Evolutionary conservation across 2,329 filamentous ascomycete genomes (phyloP).

Genomic region (Orbilia brochopaga): DNA sequence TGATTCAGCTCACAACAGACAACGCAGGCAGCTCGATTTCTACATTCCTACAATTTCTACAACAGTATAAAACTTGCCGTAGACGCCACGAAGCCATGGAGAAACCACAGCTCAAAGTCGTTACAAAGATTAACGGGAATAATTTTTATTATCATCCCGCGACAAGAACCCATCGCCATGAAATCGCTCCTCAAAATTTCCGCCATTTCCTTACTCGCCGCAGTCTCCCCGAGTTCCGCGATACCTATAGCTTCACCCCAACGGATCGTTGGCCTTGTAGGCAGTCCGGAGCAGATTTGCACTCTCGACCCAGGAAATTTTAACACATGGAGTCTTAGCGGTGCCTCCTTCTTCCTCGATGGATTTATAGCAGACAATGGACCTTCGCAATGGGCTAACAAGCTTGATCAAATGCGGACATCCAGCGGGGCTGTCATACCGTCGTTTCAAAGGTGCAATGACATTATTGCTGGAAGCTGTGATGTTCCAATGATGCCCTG

Average conservation of each 20-base stretch:
- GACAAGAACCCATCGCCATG: too few relatives aligned
- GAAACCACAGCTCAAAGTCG: too few relatives aligned
- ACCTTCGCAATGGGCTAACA: constrained; percentile 1
- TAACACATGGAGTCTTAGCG: constrained; percentile 6
- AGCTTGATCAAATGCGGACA: constrained; percentile 3
- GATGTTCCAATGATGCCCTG: background rate
- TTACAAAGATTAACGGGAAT: too few relatives aligned
- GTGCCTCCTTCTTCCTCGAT: constrained; percentile 14
- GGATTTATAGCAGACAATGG: constrained; percentile 1
- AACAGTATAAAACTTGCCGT: too few relatives aligned
- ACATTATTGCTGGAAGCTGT: constrained; percentile 7
- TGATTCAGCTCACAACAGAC: too few relatives aligned
- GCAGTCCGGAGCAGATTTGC: constrained; percentile 6
- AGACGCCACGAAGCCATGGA: too few relatives aligned
- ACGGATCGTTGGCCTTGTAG: background rate
- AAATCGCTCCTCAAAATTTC: too few relatives aligned
- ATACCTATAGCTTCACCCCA: constrained; percentile 1
- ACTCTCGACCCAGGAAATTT: background rate
- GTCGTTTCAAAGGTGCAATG: background rate
- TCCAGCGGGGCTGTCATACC: background rate
- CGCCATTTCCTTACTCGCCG: too few relatives aligned
- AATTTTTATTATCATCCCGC: too few relatives aligned
- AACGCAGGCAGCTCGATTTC: too few relatives aligned
- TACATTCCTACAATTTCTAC: too few relatives aligned
- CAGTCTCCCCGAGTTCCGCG: too few relatives aligned